Evolutionary conservation across 2,329 filamentous ascomycete species (phyloP).

Genomic region (Myriangium duriaei): DNA sequence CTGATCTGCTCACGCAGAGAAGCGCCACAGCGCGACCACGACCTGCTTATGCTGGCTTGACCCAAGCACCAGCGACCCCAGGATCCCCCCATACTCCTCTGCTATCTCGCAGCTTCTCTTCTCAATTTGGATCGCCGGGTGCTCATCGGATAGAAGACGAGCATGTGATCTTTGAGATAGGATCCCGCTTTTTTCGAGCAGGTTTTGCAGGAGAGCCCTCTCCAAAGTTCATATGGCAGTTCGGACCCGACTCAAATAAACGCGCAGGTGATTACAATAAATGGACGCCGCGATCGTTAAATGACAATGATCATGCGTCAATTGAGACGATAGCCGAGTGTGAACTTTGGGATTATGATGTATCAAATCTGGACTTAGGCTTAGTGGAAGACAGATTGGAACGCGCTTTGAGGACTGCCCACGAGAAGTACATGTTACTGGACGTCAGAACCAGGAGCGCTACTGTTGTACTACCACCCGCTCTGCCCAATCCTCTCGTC

Average conservation of each 20-base stretch:
- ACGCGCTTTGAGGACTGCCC: constrained; percentile 65
- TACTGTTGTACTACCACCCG: constrained; percentile 62
- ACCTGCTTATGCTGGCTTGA: constrained; percentile 17
- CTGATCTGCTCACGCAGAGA: constrained; percentile 10
- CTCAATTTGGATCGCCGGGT: constrained; percentile 45
- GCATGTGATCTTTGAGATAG: constrained; percentile 68
- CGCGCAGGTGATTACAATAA: constrained; percentile 69
- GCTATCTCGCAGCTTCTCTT: constrained; percentile 48
- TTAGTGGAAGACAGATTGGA: constrained; percentile 81
- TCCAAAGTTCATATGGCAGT: constrained; percentile 58
- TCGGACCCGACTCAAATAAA: constrained; percentile 62
- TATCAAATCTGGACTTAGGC: constrained; percentile 60
- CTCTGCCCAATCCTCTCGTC: constrained; percentile 64
- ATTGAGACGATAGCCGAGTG: constrained; percentile 47
- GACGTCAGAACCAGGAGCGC: constrained; percentile 58
- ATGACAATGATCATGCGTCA: no score
- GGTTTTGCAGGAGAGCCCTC: constrained; percentile 76
- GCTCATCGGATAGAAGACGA: constrained; percentile 58
- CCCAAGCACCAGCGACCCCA: constrained; percentile 37
- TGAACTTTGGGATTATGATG: constrained; percentile 69
- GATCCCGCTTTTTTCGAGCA: constrained; percentile 62
- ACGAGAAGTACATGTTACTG: constrained; percentile 59
- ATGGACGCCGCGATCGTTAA: constrained; percentile 52
- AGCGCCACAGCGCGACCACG: constrained; percentile 8
- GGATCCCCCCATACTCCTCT: constrained; percentile 45